Base-by-base conservation (phyloP, 495 filamentous ascomycete genomes). In the Penicillium psychrofluorescens region DNA sequence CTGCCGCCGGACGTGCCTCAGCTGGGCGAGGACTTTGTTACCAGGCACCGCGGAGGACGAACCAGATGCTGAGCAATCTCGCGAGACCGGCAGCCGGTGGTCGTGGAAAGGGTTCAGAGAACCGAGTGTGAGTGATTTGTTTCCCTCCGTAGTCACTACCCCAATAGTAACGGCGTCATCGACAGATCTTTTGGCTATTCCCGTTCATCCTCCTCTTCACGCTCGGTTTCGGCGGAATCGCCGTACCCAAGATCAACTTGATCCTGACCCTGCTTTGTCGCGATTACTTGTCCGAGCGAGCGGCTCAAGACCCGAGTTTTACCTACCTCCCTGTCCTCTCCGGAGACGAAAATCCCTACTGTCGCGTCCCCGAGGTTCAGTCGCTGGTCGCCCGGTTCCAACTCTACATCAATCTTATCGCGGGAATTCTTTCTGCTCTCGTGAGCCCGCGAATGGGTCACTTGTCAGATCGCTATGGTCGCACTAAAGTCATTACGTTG, bases 401-500 rank as follows among this genome's bases (percentile, higher is more conserved):
- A 28, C 75, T 96, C 1, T 81, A 83, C 50, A 66, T 86, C 43
- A 83, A 73, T 44, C 72, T 95, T 31, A 71, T 84, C 12, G 72
- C 77, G 4, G 91, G 90, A 2, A 65, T 84, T 4, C 61, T 95
- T 3, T 74, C 77, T 41, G 88, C 90, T 7, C 55, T 96, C 49
- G 80, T 80, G 15, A 83, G 84, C 36, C 92, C 92, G 2, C 86
- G 85, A 44, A 61, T 98, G 5, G 92, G 92, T 3, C 75, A 83
- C 1, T 64, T 95, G 14, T 96, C 91, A 2, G 92, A 98, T 68
- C 81, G 87, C 6, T 86, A 90, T 65, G 92, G 92, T 2, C 78
- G 92, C 37, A 86, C 81, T 36, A 70, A 56, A 12, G 56, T 95
- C 32, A 78, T 97, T 42, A 73, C 81, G 11, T 50, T 87, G 29